Percentiles rank a stretch among this genome's conserved stretches.
phyloP scores from a whole-genome alignment of 2,329 filamentous ascomycete species.

The Penicillium janthinellum region DNA sequence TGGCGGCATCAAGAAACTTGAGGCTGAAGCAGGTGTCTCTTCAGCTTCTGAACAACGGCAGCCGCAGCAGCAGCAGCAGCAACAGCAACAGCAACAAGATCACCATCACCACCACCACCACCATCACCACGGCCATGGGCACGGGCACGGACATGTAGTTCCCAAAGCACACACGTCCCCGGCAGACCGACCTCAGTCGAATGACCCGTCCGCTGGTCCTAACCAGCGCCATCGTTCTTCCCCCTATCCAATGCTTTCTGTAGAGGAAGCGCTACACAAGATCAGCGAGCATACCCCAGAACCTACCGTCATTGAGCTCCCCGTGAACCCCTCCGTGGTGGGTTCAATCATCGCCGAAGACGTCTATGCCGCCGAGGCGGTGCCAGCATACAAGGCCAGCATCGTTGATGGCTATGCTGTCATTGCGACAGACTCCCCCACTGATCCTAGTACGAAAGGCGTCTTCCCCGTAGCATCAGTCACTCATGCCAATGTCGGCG shows the following conservation, averaged over 20 bases:
- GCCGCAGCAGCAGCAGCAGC: neutral
- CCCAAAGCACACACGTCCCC: constrained; percentile 73
- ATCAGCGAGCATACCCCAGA: constrained; percentile 74
- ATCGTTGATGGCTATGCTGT: constrained; percentile 97
- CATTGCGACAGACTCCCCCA: constrained; percentile 55
- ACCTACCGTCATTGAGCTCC: constrained; percentile 58
- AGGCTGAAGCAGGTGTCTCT: constrained; percentile 73
- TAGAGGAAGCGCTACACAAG: constrained; percentile 74
- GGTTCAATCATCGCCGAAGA: constrained; percentile 82
- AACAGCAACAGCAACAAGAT: neutral
- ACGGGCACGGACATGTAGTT: constrained; percentile 64
- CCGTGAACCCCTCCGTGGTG: constrained; percentile 67
- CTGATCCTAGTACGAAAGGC: constrained; percentile 67
- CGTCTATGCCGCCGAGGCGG: constrained; percentile 75
- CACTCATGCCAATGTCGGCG: constrained; percentile 78
- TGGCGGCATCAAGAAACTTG: constrained; percentile 80
- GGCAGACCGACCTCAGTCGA: constrained; percentile 58
- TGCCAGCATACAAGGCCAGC: constrained; percentile 91
- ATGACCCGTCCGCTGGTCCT: constrained; percentile 61
- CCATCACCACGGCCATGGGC: constrained; percentile 57
- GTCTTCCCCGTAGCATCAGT: constrained; percentile 83
- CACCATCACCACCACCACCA: constrained; percentile 34
- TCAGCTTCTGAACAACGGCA: constrained; percentile 4
- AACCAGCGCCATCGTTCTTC: constrained; percentile 77
- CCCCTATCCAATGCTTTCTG: constrained; percentile 88